phyloP scores from a whole-genome alignment of 345 rosid species.

The Microcos paniculata region DNA sequence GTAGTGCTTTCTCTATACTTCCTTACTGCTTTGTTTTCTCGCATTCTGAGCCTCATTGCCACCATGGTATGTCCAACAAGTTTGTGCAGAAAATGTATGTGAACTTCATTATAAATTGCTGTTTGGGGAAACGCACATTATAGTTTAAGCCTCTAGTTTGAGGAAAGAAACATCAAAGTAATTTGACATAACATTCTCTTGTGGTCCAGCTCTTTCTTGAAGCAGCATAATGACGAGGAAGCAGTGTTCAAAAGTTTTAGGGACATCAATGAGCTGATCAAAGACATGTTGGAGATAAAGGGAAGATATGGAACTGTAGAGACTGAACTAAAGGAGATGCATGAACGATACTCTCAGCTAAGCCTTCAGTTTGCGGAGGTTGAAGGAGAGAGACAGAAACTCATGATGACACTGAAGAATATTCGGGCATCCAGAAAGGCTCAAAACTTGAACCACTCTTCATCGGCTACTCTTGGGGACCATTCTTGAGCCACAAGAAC shows the following conservation, averaged over 20 bases:
- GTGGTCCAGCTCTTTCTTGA: constrained; percentile 75
- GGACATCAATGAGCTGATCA: constrained; percentile 86
- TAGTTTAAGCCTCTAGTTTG: not conserved
- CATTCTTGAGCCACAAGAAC: constrained; percentile 21
- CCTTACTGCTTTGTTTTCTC: not conserved
- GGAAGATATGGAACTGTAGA: constrained; percentile 64
- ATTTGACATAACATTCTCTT: constrained; percentile 11
- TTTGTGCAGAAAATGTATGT: not conserved
- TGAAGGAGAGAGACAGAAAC: constrained; percentile 98
- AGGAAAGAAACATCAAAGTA: constrained; percentile 5
- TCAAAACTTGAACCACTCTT: constrained; percentile 37
- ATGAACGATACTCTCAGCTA: constrained; percentile 84
- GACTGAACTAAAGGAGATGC: constrained; percentile 91
- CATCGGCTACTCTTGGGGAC: constrained; percentile 56
- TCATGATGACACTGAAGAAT: constrained; percentile 91
- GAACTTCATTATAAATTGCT: not conserved
- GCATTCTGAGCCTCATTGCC: not conserved
- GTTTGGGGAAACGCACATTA: not conserved
- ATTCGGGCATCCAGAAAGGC: constrained; percentile 68
- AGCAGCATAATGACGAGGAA: constrained; percentile 77
- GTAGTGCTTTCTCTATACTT: not conserved
- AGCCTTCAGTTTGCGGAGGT: constrained; percentile 98
- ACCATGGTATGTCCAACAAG: not conserved
- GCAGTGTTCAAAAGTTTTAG: constrained; percentile 88
- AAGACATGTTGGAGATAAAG: constrained; percentile 78